Base-by-base conservation (phyloP, 2,329 filamentous ascomycete species). In the Mycosphaerelloides madeirae region DNA sequence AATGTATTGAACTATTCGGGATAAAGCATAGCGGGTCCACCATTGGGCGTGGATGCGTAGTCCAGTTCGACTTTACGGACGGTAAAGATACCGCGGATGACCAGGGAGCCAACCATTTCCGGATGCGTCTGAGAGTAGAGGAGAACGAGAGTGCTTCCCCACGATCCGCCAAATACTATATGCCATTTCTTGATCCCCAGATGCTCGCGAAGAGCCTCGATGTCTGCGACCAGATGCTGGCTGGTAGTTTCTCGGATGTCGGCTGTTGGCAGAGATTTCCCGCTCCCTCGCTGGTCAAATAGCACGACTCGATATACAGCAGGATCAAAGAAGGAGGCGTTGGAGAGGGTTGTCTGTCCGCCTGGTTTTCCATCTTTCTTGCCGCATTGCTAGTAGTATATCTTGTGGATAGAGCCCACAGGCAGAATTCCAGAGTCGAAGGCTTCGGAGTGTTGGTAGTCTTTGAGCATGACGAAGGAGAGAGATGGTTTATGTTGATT, bases 361-460 rank as follows among this genome's bases (percentile, higher is more conserved):
- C 50, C 50, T 6, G 50, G 50, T 40, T 52, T 49, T 1, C 49
- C 49, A 31, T 38, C 19, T 13, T 20, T 14, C 13, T 44, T 46
- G 45, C 51, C 51, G 25, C 49, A 51, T 37, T 54, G 51, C 22
- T 49, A 37, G 34, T 49, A 52, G 45, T 47, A 41, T 14, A 54
- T 13, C 15, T 39, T 39, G 43, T 51, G 51, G 29, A 52, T 40
- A 7, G 34, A 1, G 55, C 12, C 36, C 29, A 46, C 39, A 3
- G 18, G 12, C 77, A 95, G 39, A 81, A 83, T 0, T 70, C 95
- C 15, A 88, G 89, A 0, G 94, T 96, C 67, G 87, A 85, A 25
- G 71, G 90, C 45, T 14, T 22, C 15, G 18, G n/a, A 18, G 31
- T 48, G 45, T 13, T 33, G 29, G 25, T 44, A 34, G 29, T 19